Evolutionary conservation across 2,329 filamentous ascomycete genomes (phyloP).

Genomic region (Fusarium sambucinum): DNA sequence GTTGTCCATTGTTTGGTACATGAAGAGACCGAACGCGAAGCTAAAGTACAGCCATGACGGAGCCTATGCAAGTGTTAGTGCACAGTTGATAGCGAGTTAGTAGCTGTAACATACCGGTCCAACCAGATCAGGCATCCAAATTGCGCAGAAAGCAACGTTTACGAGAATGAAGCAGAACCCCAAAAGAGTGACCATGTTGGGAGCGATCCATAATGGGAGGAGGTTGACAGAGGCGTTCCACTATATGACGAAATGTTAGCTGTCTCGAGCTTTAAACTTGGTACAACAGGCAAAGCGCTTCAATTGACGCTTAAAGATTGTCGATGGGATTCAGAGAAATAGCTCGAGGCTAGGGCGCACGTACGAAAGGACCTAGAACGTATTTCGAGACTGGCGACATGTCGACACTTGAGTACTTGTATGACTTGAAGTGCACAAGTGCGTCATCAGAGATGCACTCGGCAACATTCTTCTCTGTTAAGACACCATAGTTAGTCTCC

Average conservation of each 20-base stretch:
- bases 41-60: conserved; percentile 95
- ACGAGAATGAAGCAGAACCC: conserved; percentile 94
- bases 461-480: conserved; percentile 65
- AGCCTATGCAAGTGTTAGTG: conserved; percentile 63
- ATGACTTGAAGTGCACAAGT: conserved; percentile 89
- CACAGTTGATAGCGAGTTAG: neutral
- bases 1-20: conserved; percentile 99
- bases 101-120: conserved; percentile 75
- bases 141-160: conserved; percentile 79
- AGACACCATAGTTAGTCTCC: conserved; percentile 7
- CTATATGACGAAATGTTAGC: conserved; percentile 61
- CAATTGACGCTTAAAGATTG: neutral
- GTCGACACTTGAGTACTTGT: conserved; percentile 98
- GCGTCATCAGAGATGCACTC: conserved; percentile 90
- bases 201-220: conserved; percentile 94
- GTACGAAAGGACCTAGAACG: conserved; percentile 94
- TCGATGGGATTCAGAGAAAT: conserved; percentile 17
- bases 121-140: conserved; percentile 89
- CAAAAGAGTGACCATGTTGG: conserved; percentile 95
- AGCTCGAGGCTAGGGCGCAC: conserved; percentile 50
- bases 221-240: conserved; percentile 97
- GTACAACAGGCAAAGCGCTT: neutral
- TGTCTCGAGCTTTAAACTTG: conserved; percentile 22
- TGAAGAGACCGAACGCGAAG: conserved; percentile 95
- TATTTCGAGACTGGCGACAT: conserved; percentile 94